These are phyloP conservation scores for Ganoderma leucocontextum DNA, from an alignment of 1,284 basidiomycete species.

Conservation along the genomic window DNA sequence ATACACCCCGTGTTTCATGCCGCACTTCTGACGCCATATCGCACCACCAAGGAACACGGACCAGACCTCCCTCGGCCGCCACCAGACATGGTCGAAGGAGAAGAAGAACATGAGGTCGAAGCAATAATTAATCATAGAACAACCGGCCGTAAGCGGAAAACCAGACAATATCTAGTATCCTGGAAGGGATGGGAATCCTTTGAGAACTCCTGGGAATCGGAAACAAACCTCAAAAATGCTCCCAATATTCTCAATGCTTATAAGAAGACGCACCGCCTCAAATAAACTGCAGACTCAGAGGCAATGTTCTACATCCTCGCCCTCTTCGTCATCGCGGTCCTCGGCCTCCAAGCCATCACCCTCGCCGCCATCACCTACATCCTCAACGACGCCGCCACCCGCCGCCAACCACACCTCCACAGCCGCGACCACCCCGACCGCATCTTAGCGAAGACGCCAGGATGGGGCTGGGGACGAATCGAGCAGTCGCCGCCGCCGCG, in stretches of 20 bases:
- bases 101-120: conserved; percentile 8
- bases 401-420: no score
- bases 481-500: no score
- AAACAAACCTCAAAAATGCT: conserved; percentile 1
- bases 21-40: conserved; percentile 1
- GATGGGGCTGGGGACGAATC: no score
- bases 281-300: no score
- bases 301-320: no score
- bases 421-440: no score
- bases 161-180: not conserved
- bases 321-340: no score
- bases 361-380: no score
- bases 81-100: not conserved
- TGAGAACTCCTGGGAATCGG: conserved; percentile 1
- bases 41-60: conserved; percentile 12
- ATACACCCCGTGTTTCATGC: conserved; percentile 24
- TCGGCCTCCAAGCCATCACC: no score
- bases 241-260: not conserved
- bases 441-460: no score
- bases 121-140: conserved; percentile 22
- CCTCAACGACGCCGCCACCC: no score
- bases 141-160: not conserved
- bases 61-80: conserved; percentile 1
- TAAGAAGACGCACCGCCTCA: not conserved
- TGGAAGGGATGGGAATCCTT: not conserved